Percentiles rank a stretch among this genome's conserved stretches.
Conservation (phyloP, 2,329 filamentous ascomycete genomes). For the Trichocomaceae sp. region DNA sequence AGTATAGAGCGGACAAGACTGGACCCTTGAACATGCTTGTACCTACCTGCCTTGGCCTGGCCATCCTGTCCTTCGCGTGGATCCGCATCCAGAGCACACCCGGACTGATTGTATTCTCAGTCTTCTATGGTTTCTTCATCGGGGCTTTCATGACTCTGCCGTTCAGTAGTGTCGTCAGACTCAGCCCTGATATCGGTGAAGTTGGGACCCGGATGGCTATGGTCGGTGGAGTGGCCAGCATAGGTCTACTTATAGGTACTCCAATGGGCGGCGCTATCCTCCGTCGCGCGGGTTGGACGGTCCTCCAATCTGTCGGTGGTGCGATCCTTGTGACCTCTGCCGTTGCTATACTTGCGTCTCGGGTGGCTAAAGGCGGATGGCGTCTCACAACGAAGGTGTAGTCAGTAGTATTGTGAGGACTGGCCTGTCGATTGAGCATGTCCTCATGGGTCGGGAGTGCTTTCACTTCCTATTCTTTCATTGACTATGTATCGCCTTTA, state of each 20-base stretch:
- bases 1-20: not conserved
- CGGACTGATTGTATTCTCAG: not conserved
- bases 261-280: conserved; percentile 6
- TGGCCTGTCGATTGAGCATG: too few relatives aligned
- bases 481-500: too few relatives aligned
- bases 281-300: conserved; percentile 1
- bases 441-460: too few relatives aligned
- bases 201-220: conserved; percentile 5
- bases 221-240: not conserved
- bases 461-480: too few relatives aligned
- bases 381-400: not conserved
- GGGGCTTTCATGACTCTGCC: conserved; percentile 6
- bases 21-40: too few relatives aligned
- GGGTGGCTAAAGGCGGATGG: conserved; percentile 2
- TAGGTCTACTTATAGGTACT: conserved; percentile 3
- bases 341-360: not conserved
- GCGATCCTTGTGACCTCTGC: conserved; percentile 1
- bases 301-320: not conserved
- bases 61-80: too few relatives aligned
- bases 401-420: too few relatives aligned
- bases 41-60: too few relatives aligned
- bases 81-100: not conserved
- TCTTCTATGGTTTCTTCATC: conserved; percentile 4
- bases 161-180: not conserved
- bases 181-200: not conserved